Base-by-base conservation (phyloP, 768 basidiomycete species). In the Termitomyces sp. region DNA sequence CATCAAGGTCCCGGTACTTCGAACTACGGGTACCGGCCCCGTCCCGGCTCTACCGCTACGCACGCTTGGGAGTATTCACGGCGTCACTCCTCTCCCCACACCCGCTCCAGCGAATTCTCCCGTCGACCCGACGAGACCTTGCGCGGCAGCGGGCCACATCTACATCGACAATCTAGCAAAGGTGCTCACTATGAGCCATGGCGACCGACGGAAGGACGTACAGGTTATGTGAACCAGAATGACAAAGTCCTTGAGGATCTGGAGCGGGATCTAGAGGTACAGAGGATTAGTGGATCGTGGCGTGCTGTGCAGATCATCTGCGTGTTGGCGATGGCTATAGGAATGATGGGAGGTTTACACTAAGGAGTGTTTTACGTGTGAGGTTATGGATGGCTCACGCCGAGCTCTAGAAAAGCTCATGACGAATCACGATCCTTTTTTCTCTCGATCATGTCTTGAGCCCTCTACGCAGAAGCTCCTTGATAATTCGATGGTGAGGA, bases 51-150 rank as follows among this genome's bases (percentile, higher is more conserved):
- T 14, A 47, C 43, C 8, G 75, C 77, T 5, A 73, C 67, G 3
- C 58, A 77, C 52, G 78, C 78, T 5, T 79, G 78, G 78, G 72
- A 77, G 58, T 59, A 57, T 44, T 48, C 63, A 12, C 53, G 62
- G 4, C 65, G 69, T 12, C 63, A 61, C 1, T 27, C 59, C 53
- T 35, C 70, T 5, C 62, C 60, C 11, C 59, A 65, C 21, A 66
- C 67, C 17, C 66, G 66, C 53, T 46, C 61, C 5, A 63, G 65
- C 34, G 32, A 61, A 8, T 37, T 16, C 31, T 43, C 49, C 0
- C 57, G 48, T 14, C 51, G 57, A 57, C 16, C 65, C 57, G 19
- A 59, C 54, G 16, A 53, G 46, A 54, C 59, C 51, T 57, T 42
- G 23, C 56, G 55, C 17, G 12, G 37, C 40, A 43, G 44, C 5